Evolutionary conservation across 2,329 filamentous ascomycete species (phyloP).

Genomic region (Lecanosticta acicola): DNA sequence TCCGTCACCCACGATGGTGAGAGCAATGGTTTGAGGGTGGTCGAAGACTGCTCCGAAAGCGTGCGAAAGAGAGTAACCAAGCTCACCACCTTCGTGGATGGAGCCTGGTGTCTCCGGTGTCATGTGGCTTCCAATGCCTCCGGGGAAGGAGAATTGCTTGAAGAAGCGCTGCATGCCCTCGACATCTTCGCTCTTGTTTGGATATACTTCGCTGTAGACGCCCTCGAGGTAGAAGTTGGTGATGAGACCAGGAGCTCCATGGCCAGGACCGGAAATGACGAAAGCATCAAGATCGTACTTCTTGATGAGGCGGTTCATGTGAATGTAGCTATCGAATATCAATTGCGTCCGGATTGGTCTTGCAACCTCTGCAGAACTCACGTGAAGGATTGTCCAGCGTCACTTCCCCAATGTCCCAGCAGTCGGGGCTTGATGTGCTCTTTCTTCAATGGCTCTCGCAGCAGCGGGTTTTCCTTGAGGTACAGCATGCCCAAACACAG

Average conservation of each 20-base stretch:
- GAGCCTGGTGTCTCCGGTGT: constrained; percentile 65
- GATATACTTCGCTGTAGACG: constrained; percentile 71
- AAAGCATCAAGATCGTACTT: constrained; percentile 58
- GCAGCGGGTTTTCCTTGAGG: constrained; percentile 65
- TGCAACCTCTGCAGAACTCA: constrained; percentile 8
- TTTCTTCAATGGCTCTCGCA: constrained; percentile 61
- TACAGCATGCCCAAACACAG: constrained; percentile 77
- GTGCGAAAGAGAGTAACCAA: constrained; percentile 75
- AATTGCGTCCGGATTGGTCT: constrained; percentile 6
- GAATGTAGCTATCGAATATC: constrained; percentile 53
- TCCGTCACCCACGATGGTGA: constrained; percentile 75
- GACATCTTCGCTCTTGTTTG: constrained; percentile 62
- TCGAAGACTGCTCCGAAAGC: constrained; percentile 74
- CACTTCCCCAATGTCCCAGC: constrained; percentile 73
- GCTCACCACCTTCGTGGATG: constrained; percentile 68
- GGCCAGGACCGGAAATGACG: constrained; percentile 71
- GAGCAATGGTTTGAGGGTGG: constrained; percentile 64
- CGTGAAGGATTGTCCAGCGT: constrained; percentile 74
- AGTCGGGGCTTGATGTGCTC: constrained; percentile 70
- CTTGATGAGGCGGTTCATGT: constrained; percentile 77
- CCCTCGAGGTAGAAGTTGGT: constrained; percentile 74
- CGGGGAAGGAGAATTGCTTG: constrained; percentile 78
- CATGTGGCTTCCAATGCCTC: constrained; percentile 50
- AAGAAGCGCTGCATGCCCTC: constrained; percentile 70
- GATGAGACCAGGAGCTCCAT: constrained; percentile 70